Evolutionary conservation across 148 eudicot species (phyloP), one percentile per base, ranked within the genome.

Genomic region (Cornus suecica): DNA sequence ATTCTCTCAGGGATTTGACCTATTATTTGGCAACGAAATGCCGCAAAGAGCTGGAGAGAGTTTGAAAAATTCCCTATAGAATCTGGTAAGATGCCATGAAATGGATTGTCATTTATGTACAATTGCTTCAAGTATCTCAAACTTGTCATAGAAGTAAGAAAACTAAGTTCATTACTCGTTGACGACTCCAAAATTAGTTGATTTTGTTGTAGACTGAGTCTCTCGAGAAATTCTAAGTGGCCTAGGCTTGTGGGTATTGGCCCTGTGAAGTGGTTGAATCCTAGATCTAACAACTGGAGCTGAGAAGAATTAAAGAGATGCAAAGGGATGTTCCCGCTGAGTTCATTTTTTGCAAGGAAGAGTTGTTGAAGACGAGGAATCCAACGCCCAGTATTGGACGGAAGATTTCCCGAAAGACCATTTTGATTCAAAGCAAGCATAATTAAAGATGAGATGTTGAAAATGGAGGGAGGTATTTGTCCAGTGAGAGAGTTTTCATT

Each of bases 311-410:
- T 80, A 23, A 45, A 34, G 23, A 66, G 42, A 29, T 34, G 51
- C 29, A 25, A 27, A 30, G 79, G 83, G 29, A 80, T 62, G 13
- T 26, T 63, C 61, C 83, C 83, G 10, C 74, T 62, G 30, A 80
- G 65, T 48, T 54, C 37, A 41, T 76, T 80, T 16, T 18, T 41
- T 7, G 69, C 73, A 23, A 80, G 56, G 15, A 10, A 25, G 31
- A 80, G 51, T 48, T 8, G 16, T 51, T 16, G 41, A 18, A 81
- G 77, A 56, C 73, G 76, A 29, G 79, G 83, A 58, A 80, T 74
- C 5, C 34, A n/a, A 30, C 77, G 73, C 20, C 77, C 73, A 3
- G 34, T n/a, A 41, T 24, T 69, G 22, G 74, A 18, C 10, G 83
- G 83, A 42, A 81, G 37, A 5, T 25, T 30, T 11, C 83, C 83